Percentiles rank a stretch among this genome's conserved stretches.
These are phyloP conservation scores for Poteriospumella lacustris DNA, from an alignment of 108 stramenopile genomes.

Conservation along the genomic window DNA sequence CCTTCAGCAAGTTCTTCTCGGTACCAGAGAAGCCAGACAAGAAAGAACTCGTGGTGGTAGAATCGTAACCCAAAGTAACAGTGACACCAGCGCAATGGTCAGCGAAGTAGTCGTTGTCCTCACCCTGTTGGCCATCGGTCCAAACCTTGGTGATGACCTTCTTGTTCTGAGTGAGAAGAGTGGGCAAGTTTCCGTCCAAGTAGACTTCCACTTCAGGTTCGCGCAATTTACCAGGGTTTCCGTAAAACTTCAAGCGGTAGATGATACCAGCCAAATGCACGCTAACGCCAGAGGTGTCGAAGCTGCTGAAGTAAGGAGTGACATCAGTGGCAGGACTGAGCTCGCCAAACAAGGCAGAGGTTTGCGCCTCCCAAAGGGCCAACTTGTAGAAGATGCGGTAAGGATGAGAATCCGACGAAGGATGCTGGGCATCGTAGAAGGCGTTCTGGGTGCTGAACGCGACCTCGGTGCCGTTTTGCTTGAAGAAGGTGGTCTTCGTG, in stretches of 20 bases:
- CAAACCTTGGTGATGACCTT: slow-evolving; percentile 34
- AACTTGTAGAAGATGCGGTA: not conserved
- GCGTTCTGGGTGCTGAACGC: not conserved
- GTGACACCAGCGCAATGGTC: slow-evolving; percentile 27
- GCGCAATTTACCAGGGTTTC: slow-evolving; percentile 33
- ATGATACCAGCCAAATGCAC: not conserved
- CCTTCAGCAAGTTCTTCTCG: slow-evolving; percentile 10
- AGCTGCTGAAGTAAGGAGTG: not conserved
- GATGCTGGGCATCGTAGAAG: slow-evolving; percentile 17
- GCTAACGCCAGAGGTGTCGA: not conserved
- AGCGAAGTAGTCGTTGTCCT: slow-evolving; percentile 12
- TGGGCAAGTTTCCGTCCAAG: slow-evolving; percentile 5
- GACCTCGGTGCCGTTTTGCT: not conserved
- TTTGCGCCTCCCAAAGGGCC: not conserved
- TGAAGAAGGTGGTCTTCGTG: slow-evolving; percentile 33
- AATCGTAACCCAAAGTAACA: not conserved
- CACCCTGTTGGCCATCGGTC: slow-evolving; percentile 24
- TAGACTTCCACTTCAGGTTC: slow-evolving; percentile 34
- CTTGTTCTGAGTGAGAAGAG: not conserved
- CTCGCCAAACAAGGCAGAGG: not conserved
- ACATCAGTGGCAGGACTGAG: not conserved
- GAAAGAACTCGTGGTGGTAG: not conserved
- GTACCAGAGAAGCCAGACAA: not conserved
- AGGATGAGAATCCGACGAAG: not conserved
- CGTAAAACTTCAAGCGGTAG: slow-evolving; percentile 35